A percentile compares a stretch with the other conserved stretches of the same genome.
Evolutionary conservation across 352 stramenopile genomes (phyloP).

Genomic region (Globisporangium ultimum): DNA sequence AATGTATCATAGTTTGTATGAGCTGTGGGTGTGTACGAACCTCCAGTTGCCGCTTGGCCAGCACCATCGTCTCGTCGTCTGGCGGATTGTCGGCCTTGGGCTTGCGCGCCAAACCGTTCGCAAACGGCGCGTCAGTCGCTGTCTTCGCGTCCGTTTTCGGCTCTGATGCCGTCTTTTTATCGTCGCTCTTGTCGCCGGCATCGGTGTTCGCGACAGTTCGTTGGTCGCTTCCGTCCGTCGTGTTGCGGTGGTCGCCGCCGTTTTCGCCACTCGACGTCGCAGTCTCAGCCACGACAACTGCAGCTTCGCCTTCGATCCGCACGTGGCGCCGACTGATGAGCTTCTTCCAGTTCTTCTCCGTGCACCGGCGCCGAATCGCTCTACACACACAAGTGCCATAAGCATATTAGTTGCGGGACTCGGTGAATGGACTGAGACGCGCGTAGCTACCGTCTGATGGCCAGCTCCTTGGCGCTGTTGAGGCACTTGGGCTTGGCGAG

Average conservation of each 20-base stretch:
- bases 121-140: neutral
- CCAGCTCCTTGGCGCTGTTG: conserved; percentile 34
- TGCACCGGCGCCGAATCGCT: conserved; percentile 57
- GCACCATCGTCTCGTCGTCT: conserved; percentile 18
- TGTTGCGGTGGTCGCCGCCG: conserved; percentile 6
- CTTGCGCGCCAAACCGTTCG: conserved; percentile 12
- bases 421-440: neutral
- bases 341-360: conserved; percentile 84
- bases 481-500: conserved; percentile 20
- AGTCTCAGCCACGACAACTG: neutral
- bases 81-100: conserved; percentile 17
- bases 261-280: conserved; percentile 12
- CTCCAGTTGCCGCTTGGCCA: conserved; percentile 30
- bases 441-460: conserved; percentile 51
- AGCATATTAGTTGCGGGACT: neutral
- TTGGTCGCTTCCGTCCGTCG: too few relatives aligned
- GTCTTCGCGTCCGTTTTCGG: neutral
- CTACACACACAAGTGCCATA: conserved; percentile 20
- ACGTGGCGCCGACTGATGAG: conserved; percentile 50
- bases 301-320: conserved; percentile 21
- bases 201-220: too few relatives aligned
- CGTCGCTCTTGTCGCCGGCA: too few relatives aligned
- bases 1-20: neutral
- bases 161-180: too few relatives aligned
- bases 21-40: conserved; percentile 6